These are phyloP conservation scores for Dissophora ornata DNA, from an alignment of 192 early-diverging fungal genomes.

Conservation along the genomic window DNA sequence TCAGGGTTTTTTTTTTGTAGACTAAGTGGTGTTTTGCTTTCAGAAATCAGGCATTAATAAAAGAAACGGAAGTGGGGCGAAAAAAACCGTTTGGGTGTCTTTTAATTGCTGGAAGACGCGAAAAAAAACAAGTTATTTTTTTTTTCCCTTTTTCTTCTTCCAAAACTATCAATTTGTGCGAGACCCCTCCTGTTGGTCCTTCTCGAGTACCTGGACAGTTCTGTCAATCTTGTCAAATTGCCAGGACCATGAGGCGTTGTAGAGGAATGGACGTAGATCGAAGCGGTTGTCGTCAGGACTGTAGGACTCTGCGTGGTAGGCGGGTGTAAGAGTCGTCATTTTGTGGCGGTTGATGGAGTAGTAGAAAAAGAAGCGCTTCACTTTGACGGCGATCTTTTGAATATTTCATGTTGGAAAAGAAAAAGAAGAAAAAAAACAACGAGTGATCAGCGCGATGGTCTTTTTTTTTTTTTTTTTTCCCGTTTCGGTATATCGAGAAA, in stretches of 20 bases:
- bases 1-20: too few relatives aligned
- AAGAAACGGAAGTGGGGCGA: too few relatives aligned
- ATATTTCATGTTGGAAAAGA: background rate
- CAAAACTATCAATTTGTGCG: background rate
- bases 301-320: conserved; percentile 95
- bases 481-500: background rate
- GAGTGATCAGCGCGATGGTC: too few relatives aligned
- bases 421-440: background rate
- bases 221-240: conserved; percentile 90
- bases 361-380: conserved; percentile 96
- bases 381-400: conserved; percentile 90
- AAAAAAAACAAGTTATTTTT: too few relatives aligned
- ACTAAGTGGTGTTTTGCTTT: too few relatives aligned
- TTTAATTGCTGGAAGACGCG: too few relatives aligned
- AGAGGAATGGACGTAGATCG: conserved; percentile 96
- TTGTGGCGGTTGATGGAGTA: conserved; percentile 99
- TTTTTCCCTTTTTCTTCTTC: background rate
- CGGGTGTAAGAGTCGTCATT: conserved; percentile 95
- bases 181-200: conserved; percentile 1
- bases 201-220: conserved; percentile 30
- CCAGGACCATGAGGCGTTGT: conserved; percentile 92
- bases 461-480: too few relatives aligned
- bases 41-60: too few relatives aligned
- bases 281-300: conserved; percentile 98
- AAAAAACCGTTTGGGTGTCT: too few relatives aligned